Evolutionary conservation across 1,284 basidiomycete genomes (phyloP).

Genomic region (Inonotus obliquus): DNA sequence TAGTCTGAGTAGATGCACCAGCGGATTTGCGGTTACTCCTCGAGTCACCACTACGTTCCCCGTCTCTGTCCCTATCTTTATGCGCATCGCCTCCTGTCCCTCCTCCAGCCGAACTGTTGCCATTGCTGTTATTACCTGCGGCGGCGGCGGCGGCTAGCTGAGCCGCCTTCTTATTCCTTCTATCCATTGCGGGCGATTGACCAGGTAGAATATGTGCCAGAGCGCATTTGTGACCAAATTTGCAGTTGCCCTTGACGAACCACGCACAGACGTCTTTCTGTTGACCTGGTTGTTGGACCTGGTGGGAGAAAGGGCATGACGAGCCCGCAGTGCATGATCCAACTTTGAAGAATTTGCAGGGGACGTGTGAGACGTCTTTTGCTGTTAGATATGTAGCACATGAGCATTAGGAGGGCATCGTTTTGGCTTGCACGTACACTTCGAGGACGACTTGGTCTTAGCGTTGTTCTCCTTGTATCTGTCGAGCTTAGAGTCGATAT

Average conservation of each 20-base stretch:
- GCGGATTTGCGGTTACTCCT: constrained; percentile 9
- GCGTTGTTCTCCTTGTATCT: constrained; percentile 31
- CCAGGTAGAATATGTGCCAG: constrained; percentile 92
- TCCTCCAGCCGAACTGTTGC: constrained; percentile 29
- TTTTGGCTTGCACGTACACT: constrained; percentile 29
- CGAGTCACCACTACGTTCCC: constrained; percentile 14
- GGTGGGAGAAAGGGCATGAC: constrained; percentile 94
- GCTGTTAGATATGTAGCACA: constrained; percentile 35
- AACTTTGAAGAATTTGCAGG: constrained; percentile 97
- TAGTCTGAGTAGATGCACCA: constrained; percentile 22
- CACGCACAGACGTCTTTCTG: constrained; percentile 93
- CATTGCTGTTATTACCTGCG: constrained; percentile 26
- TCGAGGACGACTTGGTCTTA: constrained; percentile 28
- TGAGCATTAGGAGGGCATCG: neutral
- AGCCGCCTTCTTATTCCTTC: constrained; percentile 97
- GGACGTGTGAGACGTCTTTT: constrained; percentile 93
- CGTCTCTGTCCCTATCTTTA: constrained; percentile 17
- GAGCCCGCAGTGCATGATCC: constrained; percentile 91
- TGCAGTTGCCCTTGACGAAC: constrained; percentile 95
- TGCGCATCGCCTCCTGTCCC: constrained; percentile 16
- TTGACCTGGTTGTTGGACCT: constrained; percentile 60
- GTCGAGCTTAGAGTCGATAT: constrained; percentile 29
- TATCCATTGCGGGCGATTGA: constrained; percentile 92
- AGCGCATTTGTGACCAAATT: constrained; percentile 96
- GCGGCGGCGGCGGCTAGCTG: constrained; percentile 58